These are phyloP conservation scores for Eucalyptus viminalis DNA, from an alignment of 345 rosid species.

Conservation along the genomic window DNA sequence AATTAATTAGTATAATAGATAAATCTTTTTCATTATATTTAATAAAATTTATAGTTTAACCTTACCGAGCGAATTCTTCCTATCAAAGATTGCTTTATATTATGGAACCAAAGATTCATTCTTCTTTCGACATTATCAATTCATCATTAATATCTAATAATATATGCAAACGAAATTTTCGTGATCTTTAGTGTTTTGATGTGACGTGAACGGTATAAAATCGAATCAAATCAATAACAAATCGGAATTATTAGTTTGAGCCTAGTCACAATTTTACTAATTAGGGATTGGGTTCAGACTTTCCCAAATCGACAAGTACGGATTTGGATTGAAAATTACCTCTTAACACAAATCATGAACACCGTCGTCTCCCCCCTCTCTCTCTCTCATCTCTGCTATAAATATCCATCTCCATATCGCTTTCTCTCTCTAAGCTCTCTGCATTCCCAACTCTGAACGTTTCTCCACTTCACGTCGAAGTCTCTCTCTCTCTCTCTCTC, in stretches of 20 bases:
- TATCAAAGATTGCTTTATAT: background rate
- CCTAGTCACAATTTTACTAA: background rate
- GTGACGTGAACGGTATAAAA: background rate
- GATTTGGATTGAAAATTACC: background rate
- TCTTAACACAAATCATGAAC: background rate
- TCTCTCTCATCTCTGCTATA: background rate
- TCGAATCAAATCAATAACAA: background rate
- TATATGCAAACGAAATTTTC: background rate
- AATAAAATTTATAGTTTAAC: fast-evolving
- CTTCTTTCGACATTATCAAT: background rate
- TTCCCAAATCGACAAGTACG: background rate
- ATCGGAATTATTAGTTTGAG: background rate
- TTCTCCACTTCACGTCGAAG: background rate
- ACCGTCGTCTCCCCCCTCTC: background rate
- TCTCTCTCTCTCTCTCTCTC: background rate
- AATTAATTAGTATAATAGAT: background rate
- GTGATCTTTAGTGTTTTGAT: background rate
- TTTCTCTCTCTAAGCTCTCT: background rate
- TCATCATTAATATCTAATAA: background rate
- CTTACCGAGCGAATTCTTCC: background rate
- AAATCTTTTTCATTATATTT: background rate
- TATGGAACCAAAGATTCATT: background rate
- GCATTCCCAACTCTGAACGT: background rate
- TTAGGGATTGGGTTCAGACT: background rate
- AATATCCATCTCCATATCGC: background rate